phyloP scores from a whole-genome alignment of 31 red algal species.

The Porphyra umbilicalis region DNA sequence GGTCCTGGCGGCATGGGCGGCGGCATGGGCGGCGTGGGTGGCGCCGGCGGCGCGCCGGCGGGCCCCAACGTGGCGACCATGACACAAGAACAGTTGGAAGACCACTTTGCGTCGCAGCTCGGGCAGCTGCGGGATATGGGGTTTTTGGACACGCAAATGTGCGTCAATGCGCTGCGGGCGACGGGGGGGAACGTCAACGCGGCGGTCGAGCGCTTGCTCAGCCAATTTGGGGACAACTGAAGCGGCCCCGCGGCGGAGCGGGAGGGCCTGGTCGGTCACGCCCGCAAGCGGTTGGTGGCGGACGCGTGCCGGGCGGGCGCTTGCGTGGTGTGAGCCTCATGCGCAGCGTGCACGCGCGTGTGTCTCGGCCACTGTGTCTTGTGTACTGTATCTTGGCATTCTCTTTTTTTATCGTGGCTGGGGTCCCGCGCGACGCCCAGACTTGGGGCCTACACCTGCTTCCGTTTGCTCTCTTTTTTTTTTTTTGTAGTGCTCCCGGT shows the following conservation, averaged over 20 bases:
- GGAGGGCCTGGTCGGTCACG: not conserved
- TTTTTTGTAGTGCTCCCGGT: too few species aligned
- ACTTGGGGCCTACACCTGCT: too few species aligned
- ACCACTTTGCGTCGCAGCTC: conserved; percentile 81
- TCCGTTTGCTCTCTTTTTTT: too few species aligned
- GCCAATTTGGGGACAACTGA: conserved; percentile 4
- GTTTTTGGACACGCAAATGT: conserved; percentile 89
- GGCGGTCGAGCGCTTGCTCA: conserved; percentile 70
- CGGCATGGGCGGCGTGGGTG: too few species aligned
- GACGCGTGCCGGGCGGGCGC: too few species aligned
- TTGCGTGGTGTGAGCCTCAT: too few species aligned
- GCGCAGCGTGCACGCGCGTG: too few species aligned
- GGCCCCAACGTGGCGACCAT: conserved; percentile 30
- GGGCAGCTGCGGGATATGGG: conserved; percentile 96
- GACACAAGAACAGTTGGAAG: conserved; percentile 90
- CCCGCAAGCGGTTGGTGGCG: too few species aligned
- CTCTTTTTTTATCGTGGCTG: too few species aligned
- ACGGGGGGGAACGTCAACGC: conserved; percentile 85
- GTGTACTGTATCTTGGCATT: too few species aligned
- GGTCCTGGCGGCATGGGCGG: conserved; percentile 6
- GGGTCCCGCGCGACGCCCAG: too few species aligned
- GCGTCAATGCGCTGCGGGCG: conserved; percentile 76
- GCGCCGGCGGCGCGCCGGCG: conserved; percentile 9
- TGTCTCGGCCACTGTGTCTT: too few species aligned
- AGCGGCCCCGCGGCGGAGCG: not conserved